These are phyloP conservation scores for Penicillium sp. DNA, from an alignment of 2,329 filamentous ascomycete species.

Conservation along the genomic window DNA sequence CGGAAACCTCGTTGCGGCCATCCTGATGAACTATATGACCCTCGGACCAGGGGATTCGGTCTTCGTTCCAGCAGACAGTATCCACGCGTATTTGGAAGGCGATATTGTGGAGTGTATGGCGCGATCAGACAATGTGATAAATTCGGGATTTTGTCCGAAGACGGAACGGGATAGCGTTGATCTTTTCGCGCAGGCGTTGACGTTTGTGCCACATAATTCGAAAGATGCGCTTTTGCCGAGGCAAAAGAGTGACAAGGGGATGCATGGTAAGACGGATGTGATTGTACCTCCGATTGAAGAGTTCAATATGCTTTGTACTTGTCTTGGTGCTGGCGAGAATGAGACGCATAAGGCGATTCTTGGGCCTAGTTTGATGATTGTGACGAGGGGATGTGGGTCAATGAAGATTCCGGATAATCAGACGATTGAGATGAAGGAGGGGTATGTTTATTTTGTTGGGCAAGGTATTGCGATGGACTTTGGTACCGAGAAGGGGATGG, in stretches of 20 bases:
- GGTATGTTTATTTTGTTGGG: constrained; percentile 67
- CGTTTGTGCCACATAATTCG: constrained; percentile 61
- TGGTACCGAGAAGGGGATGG: constrained; percentile 43
- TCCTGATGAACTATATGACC: constrained; percentile 73
- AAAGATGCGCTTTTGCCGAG: constrained; percentile 58
- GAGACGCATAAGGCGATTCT: constrained; percentile 58
- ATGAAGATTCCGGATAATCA: constrained; percentile 56
- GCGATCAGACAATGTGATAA: constrained; percentile 71
- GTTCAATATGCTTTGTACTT: constrained; percentile 66
- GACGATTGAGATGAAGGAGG: constrained; percentile 58
- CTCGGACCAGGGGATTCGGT: constrained; percentile 66
- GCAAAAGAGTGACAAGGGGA: constrained; percentile 51
- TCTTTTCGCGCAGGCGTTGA: constrained; percentile 62
- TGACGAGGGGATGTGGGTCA: constrained; percentile 59
- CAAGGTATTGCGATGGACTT: constrained; percentile 47
- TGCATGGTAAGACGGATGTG: constrained; percentile 60
- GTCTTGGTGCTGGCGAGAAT: constrained; percentile 56
- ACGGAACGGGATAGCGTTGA: constrained; percentile 65
- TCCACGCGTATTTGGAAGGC: constrained; percentile 71
- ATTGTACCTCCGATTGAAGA: constrained; percentile 70
- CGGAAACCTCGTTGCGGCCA: constrained; percentile 66
- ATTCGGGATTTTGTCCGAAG: constrained; percentile 70
- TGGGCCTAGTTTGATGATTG: constrained; percentile 65
- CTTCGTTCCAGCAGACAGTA: constrained; percentile 71
- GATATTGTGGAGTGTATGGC: constrained; percentile 81